Base-by-base conservation (phyloP, 2,329 filamentous ascomycete species). In the Didymella lethalis region DNA sequence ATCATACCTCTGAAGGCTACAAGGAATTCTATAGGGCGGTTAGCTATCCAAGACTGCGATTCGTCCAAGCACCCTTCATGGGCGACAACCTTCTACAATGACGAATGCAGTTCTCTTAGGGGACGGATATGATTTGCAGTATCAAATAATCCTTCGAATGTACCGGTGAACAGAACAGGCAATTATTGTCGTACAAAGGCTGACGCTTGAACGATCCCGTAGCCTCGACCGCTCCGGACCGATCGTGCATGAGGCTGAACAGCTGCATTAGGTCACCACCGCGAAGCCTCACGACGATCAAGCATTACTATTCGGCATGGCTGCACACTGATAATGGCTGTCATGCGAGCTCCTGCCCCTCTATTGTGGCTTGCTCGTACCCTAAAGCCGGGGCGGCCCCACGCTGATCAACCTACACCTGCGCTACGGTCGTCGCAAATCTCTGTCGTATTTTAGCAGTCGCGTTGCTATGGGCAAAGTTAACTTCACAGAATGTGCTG, bases 381-480 rank as follows among this genome's bases (percentile, higher is more conserved):
- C 18, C 6, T 51, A 55, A 59, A 55, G 51, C 57, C 57, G 40
- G 44, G 51, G 46, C 57, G 29, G 31, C 25, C 50, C 31, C 38
- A 11, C 23, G 28, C 50, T 38, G 18, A 43, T 49, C 34, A 38
- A 38, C 18, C 8, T 43, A 26, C 23, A n/a, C 23, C 25, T 44
- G 25, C 29, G 11, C 23, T 34, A 6, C 41, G 3, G 2, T 43
- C 23, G 14, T 26, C 40, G 7, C 23, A 14, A 36, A 32, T 18
- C 23, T 14, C 40, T 32, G 25, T 6, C 7, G 12, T n/a, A 14
- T 40, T 31, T 4, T 3, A 28, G 11, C 11, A 7, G 11, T 12
- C 11, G 23, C 3, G 26, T 45, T 44, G 34, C 16, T 23, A 58
- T 58, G 55, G 45, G 32, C n/a, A 53, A 20, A 25, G 48, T 58